phyloP scores from a whole-genome alignment of 164 flowering plant species.

The Tetrastigma voinierianum region DNA sequence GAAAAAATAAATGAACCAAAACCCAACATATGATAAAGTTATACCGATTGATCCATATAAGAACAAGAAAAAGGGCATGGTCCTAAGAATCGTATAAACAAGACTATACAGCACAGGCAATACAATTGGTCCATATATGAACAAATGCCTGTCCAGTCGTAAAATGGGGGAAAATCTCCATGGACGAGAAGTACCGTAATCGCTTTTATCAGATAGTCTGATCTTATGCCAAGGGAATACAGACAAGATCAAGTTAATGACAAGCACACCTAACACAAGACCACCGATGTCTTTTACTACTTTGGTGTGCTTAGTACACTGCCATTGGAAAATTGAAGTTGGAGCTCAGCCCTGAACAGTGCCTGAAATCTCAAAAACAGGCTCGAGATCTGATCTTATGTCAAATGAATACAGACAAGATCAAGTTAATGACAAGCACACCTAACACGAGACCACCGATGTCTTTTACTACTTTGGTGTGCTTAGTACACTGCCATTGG shows the following conservation, averaged over 20 bases:
- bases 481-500: not conserved
- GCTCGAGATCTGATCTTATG: not conserved
- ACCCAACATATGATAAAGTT: no score
- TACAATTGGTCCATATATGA: not conserved
- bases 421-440: not conserved
- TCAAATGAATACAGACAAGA: not conserved
- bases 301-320: not conserved
- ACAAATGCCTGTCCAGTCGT: not conserved
- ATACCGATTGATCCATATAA: no score
- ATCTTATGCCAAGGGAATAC: not conserved
- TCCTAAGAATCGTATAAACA: not conserved
- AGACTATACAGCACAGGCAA: not conserved
- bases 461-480: not conserved
- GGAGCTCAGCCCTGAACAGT: not conserved
- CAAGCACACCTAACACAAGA: not conserved
- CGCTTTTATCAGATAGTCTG: not conserved
- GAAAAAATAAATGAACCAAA: no score
- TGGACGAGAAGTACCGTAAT: not conserved
- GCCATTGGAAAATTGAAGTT: not conserved
- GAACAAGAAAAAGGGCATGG: no score
- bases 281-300: slow-evolving; percentile 5
- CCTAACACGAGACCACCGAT: not conserved
- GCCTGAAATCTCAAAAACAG: not conserved
- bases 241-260: not conserved
- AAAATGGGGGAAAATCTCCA: not conserved